Evolutionary conservation across 179 eudicot genomes (phyloP), one percentile per base, ranked within the genome.

Genomic region (Amaranthus tricolor): DNA sequence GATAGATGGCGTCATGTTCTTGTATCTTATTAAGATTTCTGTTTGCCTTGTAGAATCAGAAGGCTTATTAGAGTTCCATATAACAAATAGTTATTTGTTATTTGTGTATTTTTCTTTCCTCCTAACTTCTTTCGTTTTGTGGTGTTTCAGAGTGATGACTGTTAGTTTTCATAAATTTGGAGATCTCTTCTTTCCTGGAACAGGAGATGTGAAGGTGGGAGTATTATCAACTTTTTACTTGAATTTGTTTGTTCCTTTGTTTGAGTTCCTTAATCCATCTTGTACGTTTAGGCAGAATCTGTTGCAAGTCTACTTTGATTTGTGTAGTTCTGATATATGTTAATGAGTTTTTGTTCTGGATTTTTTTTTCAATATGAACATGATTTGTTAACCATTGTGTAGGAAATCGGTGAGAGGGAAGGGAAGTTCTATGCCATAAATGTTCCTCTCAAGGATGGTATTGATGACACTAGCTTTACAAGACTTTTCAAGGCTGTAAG

Each of bases 91-190:
- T 17, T 53, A 21, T 0, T 5, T 48, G 66, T 7, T 40, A n/a
- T 16, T 55, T 43, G 7, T 70, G 54, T 56, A 63, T 5, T 47
- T 76, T 70, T 16, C 65, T 61, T 19, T 43, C 7, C 21, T 20
- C 63, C 54, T 80, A 15, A 75, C 16, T 16, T 69, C 17, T 60
- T 24, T 49, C 50, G 6, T 74, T 5, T 43, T 14, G 62, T 79
- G 55, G 58, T 68, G 55, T 82, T 71, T 47, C 91, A 94, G 98
- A 84, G 98, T 94, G 76, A 94, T 94, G 98, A 94, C 98, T 21
- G 97, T 90, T 73, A 94, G 98, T 82, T 94, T 94, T 75, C 98
- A 94, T 86, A 94, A 94, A 83, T 94, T 56, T 74, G 98, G 98
- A 66, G 92, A 94, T 86, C 15, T 74, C 73, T 94, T 94, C 89